A percentile compares a stretch with the other conserved stretches of the same genome.
Evolutionary conservation across 306 rosid species (phyloP).

Genomic region (Dicorynia guianensis): DNA sequence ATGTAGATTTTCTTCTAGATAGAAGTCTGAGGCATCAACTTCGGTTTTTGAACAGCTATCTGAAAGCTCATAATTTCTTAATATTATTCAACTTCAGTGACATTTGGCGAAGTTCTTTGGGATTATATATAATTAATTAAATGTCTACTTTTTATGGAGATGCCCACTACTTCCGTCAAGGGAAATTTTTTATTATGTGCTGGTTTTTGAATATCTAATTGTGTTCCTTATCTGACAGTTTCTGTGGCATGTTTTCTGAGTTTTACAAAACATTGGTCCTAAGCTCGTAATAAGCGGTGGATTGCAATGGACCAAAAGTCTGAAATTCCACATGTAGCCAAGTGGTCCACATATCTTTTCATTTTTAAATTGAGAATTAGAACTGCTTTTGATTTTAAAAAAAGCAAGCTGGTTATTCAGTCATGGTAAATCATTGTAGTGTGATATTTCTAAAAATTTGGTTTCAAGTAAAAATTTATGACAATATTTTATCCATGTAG

Average conservation of each 20-base stretch:
- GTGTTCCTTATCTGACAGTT: background rate
- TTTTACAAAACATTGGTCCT: slow-evolving; percentile 7
- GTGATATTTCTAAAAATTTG: no score
- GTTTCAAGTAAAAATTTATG: no score
- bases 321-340: slow-evolving; percentile 12
- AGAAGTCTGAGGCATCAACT: slow-evolving; percentile 37
- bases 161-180: background rate
- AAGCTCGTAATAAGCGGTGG: slow-evolving; percentile 31
- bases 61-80: slow-evolving; percentile 28
- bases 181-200: background rate
- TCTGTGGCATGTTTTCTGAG: background rate
- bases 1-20: slow-evolving; percentile 16
- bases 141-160: slow-evolving; percentile 27
- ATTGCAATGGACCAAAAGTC: slow-evolving; percentile 26
- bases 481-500: no score
- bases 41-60: slow-evolving; percentile 14
- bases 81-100: slow-evolving; percentile 25
- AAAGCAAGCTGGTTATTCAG: slow-evolving; percentile 32
- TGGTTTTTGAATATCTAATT: background rate
- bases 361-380: background rate
- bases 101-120: slow-evolving; percentile 21
- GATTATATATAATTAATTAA: slow-evolving; percentile 21
- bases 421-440: slow-evolving; percentile 25
- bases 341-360: slow-evolving; percentile 12
- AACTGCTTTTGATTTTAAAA: slow-evolving; percentile 17